phyloP scores from a whole-genome alignment of 1,284 basidiomycete species.

The Cryptococcus hybrid region DNA sequence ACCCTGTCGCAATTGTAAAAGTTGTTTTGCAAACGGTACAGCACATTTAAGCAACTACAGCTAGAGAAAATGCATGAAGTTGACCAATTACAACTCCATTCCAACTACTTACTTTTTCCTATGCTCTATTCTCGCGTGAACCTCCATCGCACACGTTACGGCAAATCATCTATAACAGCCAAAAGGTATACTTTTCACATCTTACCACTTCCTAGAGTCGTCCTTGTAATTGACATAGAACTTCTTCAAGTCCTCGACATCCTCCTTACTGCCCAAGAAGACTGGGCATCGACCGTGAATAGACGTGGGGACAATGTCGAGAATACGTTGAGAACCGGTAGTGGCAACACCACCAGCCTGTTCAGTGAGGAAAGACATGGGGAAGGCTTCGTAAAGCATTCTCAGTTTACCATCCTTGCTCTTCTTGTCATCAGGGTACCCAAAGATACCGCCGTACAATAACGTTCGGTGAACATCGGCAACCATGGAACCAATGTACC shows the following conservation, averaged over 20 bases:
- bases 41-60: neutral
- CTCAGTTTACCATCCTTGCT: constrained; percentile 86
- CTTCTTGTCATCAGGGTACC: constrained; percentile 98
- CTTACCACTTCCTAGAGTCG: constrained; percentile 42
- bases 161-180: neutral
- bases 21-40: neutral
- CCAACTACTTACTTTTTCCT: neutral
- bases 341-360: constrained; percentile 97
- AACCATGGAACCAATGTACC: constrained; percentile 99
- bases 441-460: constrained; percentile 97
- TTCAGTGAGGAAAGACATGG: constrained; percentile 97
- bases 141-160: neutral
- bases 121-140: neutral
- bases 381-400: constrained; percentile 96
- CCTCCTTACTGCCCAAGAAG: constrained; percentile 92
- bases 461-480: constrained; percentile 76
- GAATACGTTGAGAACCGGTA: constrained; percentile 85
- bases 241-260: constrained; percentile 84
- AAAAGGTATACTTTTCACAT: neutral
- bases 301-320: constrained; percentile 82
- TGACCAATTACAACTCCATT: neutral
- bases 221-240: constrained; percentile 60
- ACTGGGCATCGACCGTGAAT: constrained; percentile 95
- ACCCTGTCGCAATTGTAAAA: neutral
- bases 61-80: neutral